Base-by-base conservation (phyloP, 495 filamentous ascomycete genomes). In the Xylaria nigripes region DNA sequence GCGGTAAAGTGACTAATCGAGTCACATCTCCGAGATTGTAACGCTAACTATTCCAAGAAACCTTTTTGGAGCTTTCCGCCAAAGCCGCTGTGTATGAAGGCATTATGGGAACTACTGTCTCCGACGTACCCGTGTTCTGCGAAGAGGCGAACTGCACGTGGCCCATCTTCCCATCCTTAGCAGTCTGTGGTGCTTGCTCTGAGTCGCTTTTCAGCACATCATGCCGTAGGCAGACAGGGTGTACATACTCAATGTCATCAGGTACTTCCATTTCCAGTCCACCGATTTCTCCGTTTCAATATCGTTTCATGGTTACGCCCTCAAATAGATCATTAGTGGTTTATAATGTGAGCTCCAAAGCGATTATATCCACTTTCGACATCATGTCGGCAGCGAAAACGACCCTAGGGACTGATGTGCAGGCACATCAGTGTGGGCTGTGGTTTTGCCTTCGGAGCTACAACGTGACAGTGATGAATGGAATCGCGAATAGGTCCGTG, bases 81-180 rank as follows among this genome's bases (percentile, higher is more conserved):
- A 70, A 68, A 51, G 65, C 68, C 0, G 68, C 68, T 7, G 60
- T 72, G 10, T 71, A 72, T 30, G 59, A 67, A 13, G 70, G 70
- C 9, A 70, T 72, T 42, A 72, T 71, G 18, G 61, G 65, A 0
- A 54, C 45, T 19, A 54, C 61, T 18, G 55, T 65, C 2, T 41
- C 58, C 6, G 25, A 62, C 13, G 13, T 65, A 8, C 54, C 55
- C 3, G 58, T 58, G 4, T 53, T 57, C 8, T 72, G 70, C 48
- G 52, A 61, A 36, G 64, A 65, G 13, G 55, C 52, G n/a, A 65
- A 66, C 52, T 72, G 70, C 49, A 57, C 60, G 1, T 72, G 68
- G 70, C 67, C 68, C 1, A 51, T 65, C 6, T 59, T 71, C 16
- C 70, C 70, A 8, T 70, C 68, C 0, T 48, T 72, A 25, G 70